Evolutionary conservation across 2,329 filamentous ascomycete genomes (phyloP).

Genomic region (Ciborinia camelliae): DNA sequence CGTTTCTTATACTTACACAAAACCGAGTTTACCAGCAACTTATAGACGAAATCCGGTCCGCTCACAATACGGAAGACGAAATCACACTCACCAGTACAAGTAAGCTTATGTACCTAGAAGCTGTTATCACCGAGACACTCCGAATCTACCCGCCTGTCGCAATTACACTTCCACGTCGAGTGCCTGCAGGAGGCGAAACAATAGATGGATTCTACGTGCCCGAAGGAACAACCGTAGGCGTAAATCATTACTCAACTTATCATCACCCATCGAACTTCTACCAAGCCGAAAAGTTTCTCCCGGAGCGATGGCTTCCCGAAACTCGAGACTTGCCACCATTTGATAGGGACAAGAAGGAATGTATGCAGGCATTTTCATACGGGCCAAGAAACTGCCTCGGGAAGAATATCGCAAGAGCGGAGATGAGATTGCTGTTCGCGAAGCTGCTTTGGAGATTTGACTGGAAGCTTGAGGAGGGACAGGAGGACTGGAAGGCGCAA

Average conservation of each 20-base stretch:
- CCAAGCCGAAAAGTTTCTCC: conserved; percentile 31
- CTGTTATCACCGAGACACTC: conserved; percentile 43
- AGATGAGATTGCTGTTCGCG: conserved; percentile 11
- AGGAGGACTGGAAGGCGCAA: conserved; percentile 1
- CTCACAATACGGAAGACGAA: conserved; percentile 39
- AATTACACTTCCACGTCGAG: conserved; percentile 22
- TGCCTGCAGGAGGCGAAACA: conserved; percentile 25
- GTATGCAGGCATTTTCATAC: conserved; percentile 12
- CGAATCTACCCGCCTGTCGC: conserved; percentile 40
- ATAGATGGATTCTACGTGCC: conserved; percentile 21
- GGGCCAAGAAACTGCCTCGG: conserved; percentile 19
- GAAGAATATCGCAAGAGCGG: conserved; percentile 10
- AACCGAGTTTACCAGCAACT: conserved; percentile 37
- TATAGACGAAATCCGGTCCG: conserved; percentile 41
- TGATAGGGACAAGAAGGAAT: conserved; percentile 14
- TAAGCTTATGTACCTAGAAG: conserved; percentile 42
- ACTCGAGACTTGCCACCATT: background rate
- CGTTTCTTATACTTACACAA: conserved; percentile 34
- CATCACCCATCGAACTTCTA: conserved; percentile 14
- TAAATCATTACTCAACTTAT: background rate
- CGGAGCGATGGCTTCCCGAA: conserved; percentile 37
- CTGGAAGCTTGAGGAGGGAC: background rate
- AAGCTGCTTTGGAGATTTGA: conserved; percentile 10
- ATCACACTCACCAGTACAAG: conserved; percentile 39
- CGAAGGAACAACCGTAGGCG: conserved; percentile 20